Base-by-base conservation (phyloP, 108 stramenopile genomes). In the Aurantiochytrium sp. region DNA sequence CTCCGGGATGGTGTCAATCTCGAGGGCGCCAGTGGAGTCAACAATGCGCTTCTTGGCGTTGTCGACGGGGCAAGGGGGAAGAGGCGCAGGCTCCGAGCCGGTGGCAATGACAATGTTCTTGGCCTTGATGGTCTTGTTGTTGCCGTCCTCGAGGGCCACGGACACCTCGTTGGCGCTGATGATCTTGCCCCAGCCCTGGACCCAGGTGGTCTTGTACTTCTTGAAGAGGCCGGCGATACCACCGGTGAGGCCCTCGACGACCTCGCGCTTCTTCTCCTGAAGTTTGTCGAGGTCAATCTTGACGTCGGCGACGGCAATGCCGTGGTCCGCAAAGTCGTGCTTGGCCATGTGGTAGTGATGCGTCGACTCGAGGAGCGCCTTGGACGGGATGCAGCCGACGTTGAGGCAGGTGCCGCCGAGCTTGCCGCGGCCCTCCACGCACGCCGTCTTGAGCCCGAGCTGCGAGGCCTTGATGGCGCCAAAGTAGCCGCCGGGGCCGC, bases 301-400 rank as follows among this genome's bases (percentile, higher is more conserved):
- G 47, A 98, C 90, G 51, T 92, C 88, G 58, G 95, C 95, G 10
- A 89, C 83, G 25, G 43, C 72, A 47, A 94, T 97, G 44, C 99
- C 99, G 91, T 99, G 98, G 25, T 97, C 95, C n/a, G 93, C 93
- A 93, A 99, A 98, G 90, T 98, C 95, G 88, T 96, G 93, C 90
- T 94, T 96, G 88, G 97, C 97, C 89, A 98, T 96, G 88, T 99
- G 97, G 92, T 94, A 99, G 89, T 98, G 96, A 92, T 99, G 99
- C 60, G 93, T 92, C 87, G 96, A 95, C 57, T 94, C 92, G 57
- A 99, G 95, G 55, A 99, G 93, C 0, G 99, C 99, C 95, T 99
- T 99, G 95, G 97, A 98, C 53, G 99, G 99, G 92, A 99, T 99
- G 95, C 99, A 99, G 18, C 99, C 99, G 23, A 99, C 98, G 88